phyloP scores from a whole-genome alignment of 2,329 filamentous ascomycete genomes.

The Cercospora sp. region DNA sequence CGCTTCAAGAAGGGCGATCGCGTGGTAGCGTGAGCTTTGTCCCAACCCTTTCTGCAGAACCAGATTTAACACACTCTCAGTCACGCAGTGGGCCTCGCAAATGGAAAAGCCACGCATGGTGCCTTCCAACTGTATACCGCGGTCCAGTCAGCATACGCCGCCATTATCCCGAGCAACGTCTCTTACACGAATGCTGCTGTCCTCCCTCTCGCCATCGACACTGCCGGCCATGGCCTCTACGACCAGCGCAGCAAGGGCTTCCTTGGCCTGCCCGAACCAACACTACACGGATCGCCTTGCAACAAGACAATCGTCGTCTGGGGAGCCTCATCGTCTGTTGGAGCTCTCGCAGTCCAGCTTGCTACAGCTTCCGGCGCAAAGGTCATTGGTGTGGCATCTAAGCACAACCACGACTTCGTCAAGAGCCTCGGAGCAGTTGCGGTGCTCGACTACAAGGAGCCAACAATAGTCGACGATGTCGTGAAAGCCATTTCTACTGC shows the following conservation, averaged over 20 bases:
- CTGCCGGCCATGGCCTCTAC: conserved; percentile 48
- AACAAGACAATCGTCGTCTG: conserved; percentile 45
- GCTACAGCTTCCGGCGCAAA: conserved; percentile 40
- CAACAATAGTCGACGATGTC: conserved; percentile 42
- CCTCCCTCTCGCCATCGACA: conserved; percentile 49
- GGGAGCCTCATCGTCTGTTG: conserved; percentile 43
- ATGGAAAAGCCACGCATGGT: conserved; percentile 30
- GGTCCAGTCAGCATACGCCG: conserved; percentile 35
- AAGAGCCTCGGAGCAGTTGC: conserved; percentile 36
- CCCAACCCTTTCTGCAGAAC: neutral
- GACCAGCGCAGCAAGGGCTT: conserved; percentile 37
- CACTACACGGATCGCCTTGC: conserved; percentile 34
- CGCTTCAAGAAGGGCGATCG: conserved; percentile 42
- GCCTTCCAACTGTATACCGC: conserved; percentile 42
- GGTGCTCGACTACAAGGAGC: conserved; percentile 40
- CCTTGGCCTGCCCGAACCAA: conserved; percentile 45
- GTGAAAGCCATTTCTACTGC: conserved; percentile 41
- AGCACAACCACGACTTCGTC: conserved; percentile 39
- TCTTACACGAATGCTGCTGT: conserved; percentile 45
- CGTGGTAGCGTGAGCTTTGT: conserved; percentile 36
- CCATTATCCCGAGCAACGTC: conserved; percentile 44
- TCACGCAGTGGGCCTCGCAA: conserved; percentile 31
- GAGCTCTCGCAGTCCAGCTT: conserved; percentile 39
- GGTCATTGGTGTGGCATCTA: conserved; percentile 39
- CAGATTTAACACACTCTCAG: conserved; percentile 8